phyloP scores from a whole-genome alignment of 768 basidiomycete genomes.

The Leucosporidium creatinivorum region DNA sequence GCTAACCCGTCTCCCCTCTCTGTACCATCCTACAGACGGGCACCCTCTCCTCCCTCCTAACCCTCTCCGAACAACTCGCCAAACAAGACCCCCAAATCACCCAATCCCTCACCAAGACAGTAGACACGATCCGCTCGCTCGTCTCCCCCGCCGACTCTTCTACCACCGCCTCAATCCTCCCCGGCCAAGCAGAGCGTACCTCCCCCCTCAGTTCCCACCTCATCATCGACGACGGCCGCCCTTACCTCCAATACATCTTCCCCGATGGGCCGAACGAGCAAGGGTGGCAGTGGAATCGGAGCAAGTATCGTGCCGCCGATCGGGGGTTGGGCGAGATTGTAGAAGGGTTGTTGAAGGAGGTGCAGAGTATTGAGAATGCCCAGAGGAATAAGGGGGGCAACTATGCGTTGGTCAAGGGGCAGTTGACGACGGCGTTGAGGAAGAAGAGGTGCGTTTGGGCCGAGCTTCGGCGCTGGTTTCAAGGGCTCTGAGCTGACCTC shows the following conservation, averaged over 20 bases:
- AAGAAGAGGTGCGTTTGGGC: slow-evolving; percentile 68
- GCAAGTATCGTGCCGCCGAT: slow-evolving; percentile 76
- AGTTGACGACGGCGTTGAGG: slow-evolving; percentile 81
- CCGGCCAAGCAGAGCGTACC: slow-evolving; percentile 14
- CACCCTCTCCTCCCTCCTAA: slow-evolving; percentile 79
- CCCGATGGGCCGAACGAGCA: slow-evolving; percentile 49
- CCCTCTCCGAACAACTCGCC: slow-evolving; percentile 82
- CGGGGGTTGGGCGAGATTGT: slow-evolving; percentile 68
- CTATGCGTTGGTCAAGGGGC: slow-evolving; percentile 91
- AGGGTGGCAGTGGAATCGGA: slow-evolving; percentile 88
- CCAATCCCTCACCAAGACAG: slow-evolving; percentile 75
- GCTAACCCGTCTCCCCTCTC: neutral
- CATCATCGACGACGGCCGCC: slow-evolving; percentile 36
- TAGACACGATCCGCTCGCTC: slow-evolving; percentile 85
- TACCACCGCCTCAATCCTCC: neutral
- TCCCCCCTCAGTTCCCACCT: slow-evolving; percentile 30
- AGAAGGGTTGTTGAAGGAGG: slow-evolving; percentile 83
- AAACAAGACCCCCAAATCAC: slow-evolving; percentile 88
- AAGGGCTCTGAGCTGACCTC: neutral
- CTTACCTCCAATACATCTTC: slow-evolving; percentile 42
- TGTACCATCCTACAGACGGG: slow-evolving; percentile 58
- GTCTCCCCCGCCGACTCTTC: neutral
- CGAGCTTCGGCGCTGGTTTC: neutral
- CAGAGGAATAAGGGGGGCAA: slow-evolving; percentile 85
- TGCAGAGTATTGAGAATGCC: slow-evolving; percentile 84